Base-by-base conservation (phyloP, 306 rosid genomes). In the Rosa rugosa region DNA sequence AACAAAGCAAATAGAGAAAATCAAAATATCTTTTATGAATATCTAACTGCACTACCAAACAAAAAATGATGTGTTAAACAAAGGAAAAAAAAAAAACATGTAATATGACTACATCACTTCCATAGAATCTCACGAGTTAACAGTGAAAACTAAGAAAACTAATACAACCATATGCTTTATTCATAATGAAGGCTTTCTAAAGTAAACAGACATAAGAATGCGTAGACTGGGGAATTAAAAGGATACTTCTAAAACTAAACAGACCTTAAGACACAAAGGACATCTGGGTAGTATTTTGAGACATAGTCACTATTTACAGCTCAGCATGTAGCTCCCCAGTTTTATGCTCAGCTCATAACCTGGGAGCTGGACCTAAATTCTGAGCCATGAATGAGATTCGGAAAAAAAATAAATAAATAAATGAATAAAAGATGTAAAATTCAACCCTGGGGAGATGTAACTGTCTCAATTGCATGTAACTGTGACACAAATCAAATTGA, bases 191-290 rank as follows among this genome's bases (percentile, higher is more conserved):
- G 64, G 11, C 63, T 20, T 20, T 44, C 36, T 11, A 60, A 62
- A 49, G 46, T 42, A 53, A 65, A 72, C 56, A 41, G 17, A 69
- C 57, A 57, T 1, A 36, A 75, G 53, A 47, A 41, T 62, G 41
- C 8, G 25, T 47, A 47, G 22, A 71, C 66, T 51, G 72, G 44
- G 42, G 51, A 36, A 72, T 44, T 23, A 9, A 70, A 70, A 62
- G 22, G 70, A 77, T 11, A 53, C 7, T 23, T 13, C 40, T 53
- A 34, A 67, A 34, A 49, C 40, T 8, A 47, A 40, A 36, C 12
- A 82, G 46, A 72, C 11, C n/a, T 23, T 38, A 47, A 31, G 54
- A 47, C 66, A 36, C 27, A 78, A 73, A 41, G 66, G 11, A 73
- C 47, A 68, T 31, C 5, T 12, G 40, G 13, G 16, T 10, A 25